Evolutionary conservation across 169 alveolate species (phyloP), one percentile per base, ranked within the genome.

Genomic region (Cryptosporidium baileyi): DNA sequence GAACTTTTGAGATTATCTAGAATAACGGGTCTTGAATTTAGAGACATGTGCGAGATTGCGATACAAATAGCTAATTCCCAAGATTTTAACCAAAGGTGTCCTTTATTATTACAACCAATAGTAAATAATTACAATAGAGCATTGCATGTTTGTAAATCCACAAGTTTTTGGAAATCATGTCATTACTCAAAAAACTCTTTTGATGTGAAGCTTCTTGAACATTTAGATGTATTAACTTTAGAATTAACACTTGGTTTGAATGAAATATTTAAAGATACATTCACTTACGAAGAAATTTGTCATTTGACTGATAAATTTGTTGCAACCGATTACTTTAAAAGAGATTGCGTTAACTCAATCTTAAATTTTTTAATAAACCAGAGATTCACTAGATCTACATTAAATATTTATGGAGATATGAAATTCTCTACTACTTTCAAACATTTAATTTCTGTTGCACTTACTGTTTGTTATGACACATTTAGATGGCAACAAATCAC

Each of bases 11-110:
- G 67, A 36, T 24, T 74, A 32, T 74, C 85, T 40, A 74, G 85
- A 57, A 74, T 74, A 15, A 17, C 47, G 15, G 85, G 85, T 3
- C 63, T 74, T 57, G 85, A 74, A 26, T 74, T 74, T 74, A 60
- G 85, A 13, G 85, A 74, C 54, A 74, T 74, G 85, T 74, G 85
- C 24, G 85, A 74, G 24, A 59, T 74, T 17, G 45, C 85, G 19
- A 74, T 54, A n/a, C 85, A 51, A 34, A 57, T 74, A 6, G 85
- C 74, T 1, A 74, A 74, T 51, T 26, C 85, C 13, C 85, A 30
- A 54, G 67, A 74, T 38, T 74, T 74, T 17, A 74, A 74, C 26
- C 59, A 74, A 47, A 51, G 59, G n/a, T 74, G 85, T 19, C 85
- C 85, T 52, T 8, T 74, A n/a, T 26, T 74, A 57, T 67, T 74